Evolutionary conservation across 345 rosid genomes (phyloP).

Genomic region (Hibiscus trionum): DNA sequence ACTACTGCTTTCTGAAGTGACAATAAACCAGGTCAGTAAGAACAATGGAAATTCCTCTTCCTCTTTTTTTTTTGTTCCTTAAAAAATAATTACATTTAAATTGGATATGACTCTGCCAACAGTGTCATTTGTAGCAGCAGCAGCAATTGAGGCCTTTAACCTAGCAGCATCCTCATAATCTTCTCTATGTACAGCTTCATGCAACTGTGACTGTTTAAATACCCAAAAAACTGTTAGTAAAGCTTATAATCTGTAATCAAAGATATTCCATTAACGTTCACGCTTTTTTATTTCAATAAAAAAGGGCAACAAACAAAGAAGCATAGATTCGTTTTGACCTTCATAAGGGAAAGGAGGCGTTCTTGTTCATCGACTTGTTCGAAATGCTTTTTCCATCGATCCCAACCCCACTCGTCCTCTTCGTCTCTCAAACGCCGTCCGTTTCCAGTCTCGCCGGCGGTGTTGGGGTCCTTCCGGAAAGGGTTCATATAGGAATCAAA

Average conservation of each 20-base stretch:
- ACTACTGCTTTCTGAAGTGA: slow-evolving; percentile 57
- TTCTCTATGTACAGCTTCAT: slow-evolving; percentile 47
- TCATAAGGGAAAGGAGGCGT: slow-evolving; percentile 60
- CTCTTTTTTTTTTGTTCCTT: too few relatives aligned
- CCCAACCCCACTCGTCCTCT: slow-evolving; percentile 75
- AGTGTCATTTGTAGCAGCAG: slow-evolving; percentile 61
- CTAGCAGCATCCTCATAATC: slow-evolving; percentile 80
- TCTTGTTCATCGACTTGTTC: slow-evolving; percentile 71
- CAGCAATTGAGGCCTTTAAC: slow-evolving; percentile 89
- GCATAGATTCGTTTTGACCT: slow-evolving; percentile 34
- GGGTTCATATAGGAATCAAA: slow-evolving; percentile 45
- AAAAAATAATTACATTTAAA: slow-evolving; percentile 32
- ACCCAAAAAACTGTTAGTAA: background rate
- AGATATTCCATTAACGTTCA: background rate
- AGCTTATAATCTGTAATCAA: background rate
- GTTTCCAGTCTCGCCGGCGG: background rate
- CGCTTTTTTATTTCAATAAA: background rate
- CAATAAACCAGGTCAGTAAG: background rate
- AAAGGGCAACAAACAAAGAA: background rate
- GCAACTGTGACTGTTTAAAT: slow-evolving; percentile 51
- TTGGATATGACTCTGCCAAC: slow-evolving; percentile 69
- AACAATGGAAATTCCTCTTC: slow-evolving; percentile 1
- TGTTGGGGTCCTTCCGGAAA: slow-evolving; percentile 14
- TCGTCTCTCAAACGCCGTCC: background rate
- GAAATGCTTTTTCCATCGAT: slow-evolving; percentile 80